Base-by-base conservation (phyloP, 495 filamentous ascomycete species). In the Podospora appendiculata region DNA sequence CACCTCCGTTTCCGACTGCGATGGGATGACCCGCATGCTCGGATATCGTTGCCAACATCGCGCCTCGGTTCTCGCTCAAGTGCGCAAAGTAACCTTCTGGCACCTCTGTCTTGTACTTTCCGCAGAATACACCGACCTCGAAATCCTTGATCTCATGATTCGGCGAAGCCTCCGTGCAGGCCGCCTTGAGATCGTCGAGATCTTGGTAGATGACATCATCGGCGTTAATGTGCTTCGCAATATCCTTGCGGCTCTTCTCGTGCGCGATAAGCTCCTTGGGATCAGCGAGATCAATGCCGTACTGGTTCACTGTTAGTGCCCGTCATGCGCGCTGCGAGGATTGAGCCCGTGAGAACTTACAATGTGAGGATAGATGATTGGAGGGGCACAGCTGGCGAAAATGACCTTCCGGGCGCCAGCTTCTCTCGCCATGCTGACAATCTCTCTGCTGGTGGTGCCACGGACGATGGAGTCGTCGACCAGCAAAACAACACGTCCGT, bases 111-210 rank as follows among this genome's bases (percentile, higher is more conserved):
- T 89, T 74, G 68, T 97, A 96, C 61, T 80, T 81, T 18, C 94
- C 93, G 56, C 88, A 94, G 76, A 98, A 97, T 13, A 97, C 90
- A 54, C 93, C 92, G n/a, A 95, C 84, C 67, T 97, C 94, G 54
- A 97, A 96, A 32, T 80, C 67, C 34, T 70, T 75, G 34, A 82
- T 70, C 36, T 68, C 63, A 13, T 67, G 66, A 40, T 80, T 74
- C 6, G 79, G 74, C n/a, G 78, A 75, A 4, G 86, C 79, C 59
- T 89, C 85, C 0, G 83, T 79, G 62, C 90, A 96, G 5, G 90
- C 83, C 36, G 79, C 83, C 65, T 88, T 86, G 9, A 96, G 77
- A 58, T 94, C 90, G 11, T 80, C 79, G n/a, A 96, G 76, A 41
- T 83, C 84, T 64, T 96, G 90, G 69, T 88, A 97, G 54, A 98